phyloP scores from a whole-genome alignment of 805 yeast species.

The Yarrowia deformans region DNA sequence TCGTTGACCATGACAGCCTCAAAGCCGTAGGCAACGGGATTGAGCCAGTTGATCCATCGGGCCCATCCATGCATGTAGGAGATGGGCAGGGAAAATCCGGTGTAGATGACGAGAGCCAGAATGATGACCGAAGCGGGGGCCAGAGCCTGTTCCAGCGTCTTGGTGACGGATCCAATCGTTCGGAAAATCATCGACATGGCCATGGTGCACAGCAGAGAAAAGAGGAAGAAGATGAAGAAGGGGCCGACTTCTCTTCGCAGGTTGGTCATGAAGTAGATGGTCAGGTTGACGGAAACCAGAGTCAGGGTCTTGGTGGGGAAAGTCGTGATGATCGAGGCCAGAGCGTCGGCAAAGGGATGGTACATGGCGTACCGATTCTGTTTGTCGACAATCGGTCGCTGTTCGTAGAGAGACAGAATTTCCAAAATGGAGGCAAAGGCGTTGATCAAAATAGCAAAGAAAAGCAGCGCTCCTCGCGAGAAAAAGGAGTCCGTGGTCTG shows the following conservation, averaged over 20 bases:
- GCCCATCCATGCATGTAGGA: conserved; percentile 59
- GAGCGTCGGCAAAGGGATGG: conserved; percentile 69
- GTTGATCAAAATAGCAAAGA: conserved; percentile 59
- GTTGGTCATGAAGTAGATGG: conserved; percentile 58
- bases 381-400: conserved; percentile 66
- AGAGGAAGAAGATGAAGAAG: conserved; percentile 59
- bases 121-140: conserved; percentile 56
- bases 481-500: conserved; percentile 61
- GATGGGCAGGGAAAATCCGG: conserved; percentile 58
- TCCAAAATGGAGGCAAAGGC: conserved; percentile 58
- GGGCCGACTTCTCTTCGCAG: conserved; percentile 61
- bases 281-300: conserved; percentile 48
- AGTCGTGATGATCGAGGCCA: conserved; percentile 66
- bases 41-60: conserved; percentile 58
- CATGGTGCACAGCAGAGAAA: conserved; percentile 56
- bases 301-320: conserved; percentile 60
- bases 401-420: conserved; percentile 55
- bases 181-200: conserved; percentile 63
- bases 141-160: conserved; percentile 54
- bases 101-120: conserved; percentile 54
- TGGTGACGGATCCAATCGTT: conserved; percentile 52
- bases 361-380: conserved; percentile 65
- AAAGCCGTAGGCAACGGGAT: conserved; percentile 57
- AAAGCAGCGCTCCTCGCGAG: conserved; percentile 66
- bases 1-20: conserved; percentile 59